Evolutionary conservation across 306 rosid species (phyloP).

Genomic region (Cicer cuneatum): DNA sequence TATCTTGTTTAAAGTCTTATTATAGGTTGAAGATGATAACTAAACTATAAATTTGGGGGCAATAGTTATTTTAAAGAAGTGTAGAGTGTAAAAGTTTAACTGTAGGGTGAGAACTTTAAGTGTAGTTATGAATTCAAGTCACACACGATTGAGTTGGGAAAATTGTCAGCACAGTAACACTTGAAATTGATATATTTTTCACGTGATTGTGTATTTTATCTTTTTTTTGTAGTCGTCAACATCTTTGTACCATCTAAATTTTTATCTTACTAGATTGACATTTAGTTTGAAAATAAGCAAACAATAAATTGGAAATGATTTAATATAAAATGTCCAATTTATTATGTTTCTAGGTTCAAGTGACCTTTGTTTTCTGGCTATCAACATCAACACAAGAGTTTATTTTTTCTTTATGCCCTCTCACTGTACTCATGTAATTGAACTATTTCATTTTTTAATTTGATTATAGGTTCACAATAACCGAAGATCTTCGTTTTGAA

Average conservation of each 20-base stretch:
- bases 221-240: not conserved
- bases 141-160: not conserved
- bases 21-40: constrained; percentile 30
- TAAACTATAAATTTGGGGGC: not conserved
- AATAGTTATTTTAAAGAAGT: constrained; percentile 19
- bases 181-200: not conserved
- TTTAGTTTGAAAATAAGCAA: not conserved
- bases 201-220: constrained; percentile 4
- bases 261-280: not conserved
- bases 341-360: not conserved
- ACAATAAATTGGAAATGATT: not conserved
- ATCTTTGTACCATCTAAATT: not conserved
- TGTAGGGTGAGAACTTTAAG: not conserved
- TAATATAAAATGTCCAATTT: not conserved
- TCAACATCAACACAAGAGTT: constrained; percentile 2
- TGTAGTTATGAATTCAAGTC: constrained; percentile 2
- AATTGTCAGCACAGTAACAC: not conserved
- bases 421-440: too few species aligned
- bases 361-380: constrained; percentile 9
- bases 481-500: too few species aligned
- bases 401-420: not conserved
- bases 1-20: constrained; percentile 22
- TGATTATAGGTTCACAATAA: too few species aligned
- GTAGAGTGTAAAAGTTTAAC: constrained; percentile 25
- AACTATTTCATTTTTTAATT: too few species aligned